phyloP scores from a whole-genome alignment of 352 stramenopile species.

The Globisporangium alternatum region DNA sequence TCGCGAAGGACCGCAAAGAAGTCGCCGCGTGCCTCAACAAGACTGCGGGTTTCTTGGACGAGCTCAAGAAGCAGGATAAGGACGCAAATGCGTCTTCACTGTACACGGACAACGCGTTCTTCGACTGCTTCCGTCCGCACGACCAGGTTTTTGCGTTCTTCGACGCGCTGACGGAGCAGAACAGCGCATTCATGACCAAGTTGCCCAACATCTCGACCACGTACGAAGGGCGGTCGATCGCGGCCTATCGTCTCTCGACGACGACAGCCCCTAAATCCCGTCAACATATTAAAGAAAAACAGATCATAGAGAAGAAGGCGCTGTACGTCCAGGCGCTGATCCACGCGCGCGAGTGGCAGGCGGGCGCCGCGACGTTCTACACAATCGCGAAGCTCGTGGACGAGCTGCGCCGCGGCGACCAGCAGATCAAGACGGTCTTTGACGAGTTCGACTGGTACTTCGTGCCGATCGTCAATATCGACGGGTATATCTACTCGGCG shows the following conservation, averaged over 20 bases:
- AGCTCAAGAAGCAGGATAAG: slow-evolving; percentile 18
- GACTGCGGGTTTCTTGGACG: slow-evolving; percentile 46
- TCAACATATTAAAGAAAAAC: not conserved
- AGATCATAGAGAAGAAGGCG: slow-evolving; percentile 23
- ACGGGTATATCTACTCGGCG: slow-evolving; percentile 78
- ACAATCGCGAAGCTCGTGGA: slow-evolving; percentile 42
- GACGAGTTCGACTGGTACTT: slow-evolving; percentile 75
- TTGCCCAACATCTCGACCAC: slow-evolving; percentile 47
- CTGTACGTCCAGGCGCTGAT: slow-evolving; percentile 68
- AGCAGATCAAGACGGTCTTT: slow-evolving; percentile 21
- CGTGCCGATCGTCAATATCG: slow-evolving; percentile 74
- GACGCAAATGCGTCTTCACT: not conserved
- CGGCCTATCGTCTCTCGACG: slow-evolving; percentile 62
- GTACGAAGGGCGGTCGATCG: slow-evolving; percentile 49
- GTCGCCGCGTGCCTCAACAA: slow-evolving; percentile 41
- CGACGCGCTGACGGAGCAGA: slow-evolving; percentile 39
- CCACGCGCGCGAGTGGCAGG: slow-evolving; percentile 58
- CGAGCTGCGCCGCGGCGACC: slow-evolving; percentile 28
- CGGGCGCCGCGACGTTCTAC: slow-evolving; percentile 42
- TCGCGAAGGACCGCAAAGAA: slow-evolving; percentile 39
- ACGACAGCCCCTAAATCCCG: not conserved
- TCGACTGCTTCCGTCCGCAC: slow-evolving; percentile 66
- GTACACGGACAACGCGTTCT: slow-evolving; percentile 57
- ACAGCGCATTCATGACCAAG: slow-evolving; percentile 49
- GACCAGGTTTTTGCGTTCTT: slow-evolving; percentile 69